Percentiles rank a stretch among this genome's conserved stretches.
These are phyloP conservation scores for Theobroma grandiflorum DNA, from an alignment of 441 rosid species.

Conservation along the genomic window DNA sequence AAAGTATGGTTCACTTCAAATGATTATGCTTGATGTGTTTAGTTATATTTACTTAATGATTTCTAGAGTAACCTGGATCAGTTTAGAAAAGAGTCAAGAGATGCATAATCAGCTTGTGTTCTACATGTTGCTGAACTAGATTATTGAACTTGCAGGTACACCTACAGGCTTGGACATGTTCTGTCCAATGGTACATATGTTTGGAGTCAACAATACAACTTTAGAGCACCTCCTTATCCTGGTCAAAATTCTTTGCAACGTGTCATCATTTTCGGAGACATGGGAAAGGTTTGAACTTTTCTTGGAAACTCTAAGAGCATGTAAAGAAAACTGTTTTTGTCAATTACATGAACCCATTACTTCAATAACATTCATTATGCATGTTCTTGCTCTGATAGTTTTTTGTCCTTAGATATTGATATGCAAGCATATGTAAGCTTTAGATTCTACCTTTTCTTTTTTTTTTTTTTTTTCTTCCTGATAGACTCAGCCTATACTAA, in stretches of 20 bases:
- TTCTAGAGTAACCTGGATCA: not conserved
- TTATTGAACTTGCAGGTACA: conserved; percentile 55
- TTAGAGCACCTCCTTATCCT: conserved; percentile 85
- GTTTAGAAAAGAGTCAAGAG: not conserved
- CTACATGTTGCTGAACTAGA: not conserved
- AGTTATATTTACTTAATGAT: not conserved
- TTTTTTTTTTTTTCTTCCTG: not conserved
- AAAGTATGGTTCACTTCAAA: too few species aligned
- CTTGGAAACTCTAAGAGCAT: not conserved
- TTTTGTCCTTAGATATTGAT: not conserved
- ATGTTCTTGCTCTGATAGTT: not conserved
- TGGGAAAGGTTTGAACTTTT: conserved; percentile 79
- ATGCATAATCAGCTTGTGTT: not conserved
- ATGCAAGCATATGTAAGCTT: not conserved
- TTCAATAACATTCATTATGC: conserved; percentile 4
- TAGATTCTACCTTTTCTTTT: not conserved
- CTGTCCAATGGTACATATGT: conserved; percentile 53
- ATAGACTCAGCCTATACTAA: not conserved
- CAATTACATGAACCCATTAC: not conserved
- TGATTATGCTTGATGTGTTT: too few species aligned
- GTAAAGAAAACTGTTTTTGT: conserved; percentile 9
- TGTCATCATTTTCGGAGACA: conserved; percentile 82
- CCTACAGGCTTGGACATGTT: conserved; percentile 75
- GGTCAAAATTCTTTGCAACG: conserved; percentile 84
- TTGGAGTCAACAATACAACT: conserved; percentile 73